Conservation (phyloP, 2,329 filamentous ascomycete genomes). For the Aureobasidium pullulans region DNA sequence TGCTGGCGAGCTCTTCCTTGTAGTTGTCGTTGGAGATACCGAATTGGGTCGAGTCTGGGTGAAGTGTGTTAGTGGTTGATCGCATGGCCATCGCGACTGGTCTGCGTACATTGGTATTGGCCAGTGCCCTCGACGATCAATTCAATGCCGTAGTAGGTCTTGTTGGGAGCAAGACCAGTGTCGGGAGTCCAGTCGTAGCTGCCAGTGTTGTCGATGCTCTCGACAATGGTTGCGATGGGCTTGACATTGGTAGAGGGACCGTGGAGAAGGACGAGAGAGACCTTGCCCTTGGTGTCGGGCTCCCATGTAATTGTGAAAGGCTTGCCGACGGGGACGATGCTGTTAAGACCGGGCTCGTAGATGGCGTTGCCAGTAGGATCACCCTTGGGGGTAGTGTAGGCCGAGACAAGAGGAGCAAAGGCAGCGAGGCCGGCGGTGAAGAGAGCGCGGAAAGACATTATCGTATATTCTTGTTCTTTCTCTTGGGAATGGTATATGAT, state of each 20-base stretch:
- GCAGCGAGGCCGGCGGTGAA: constrained; percentile 48
- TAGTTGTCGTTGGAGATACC: constrained; percentile 45
- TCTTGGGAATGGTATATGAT: background rate
- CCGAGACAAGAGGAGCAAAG: constrained; percentile 43
- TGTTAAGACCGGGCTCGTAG: constrained; percentile 41
- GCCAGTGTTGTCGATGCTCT: constrained; percentile 36
- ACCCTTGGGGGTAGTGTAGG: constrained; percentile 28
- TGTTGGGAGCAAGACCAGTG: constrained; percentile 38
- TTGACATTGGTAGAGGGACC: constrained; percentile 50
- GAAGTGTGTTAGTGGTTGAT: background rate
- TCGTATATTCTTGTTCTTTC: background rate
- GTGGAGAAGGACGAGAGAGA: constrained; percentile 54
- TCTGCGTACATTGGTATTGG: constrained; percentile 45
- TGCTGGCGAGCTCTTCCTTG: constrained; percentile 19
- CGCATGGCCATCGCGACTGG: background rate
- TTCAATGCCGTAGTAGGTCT: constrained; percentile 54
- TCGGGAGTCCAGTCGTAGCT: constrained; percentile 48
- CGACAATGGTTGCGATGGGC: constrained; percentile 44
- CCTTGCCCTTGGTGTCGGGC: constrained; percentile 39
- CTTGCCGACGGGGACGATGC: constrained; percentile 49
- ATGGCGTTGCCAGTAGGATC: constrained; percentile 48
- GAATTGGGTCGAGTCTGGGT: constrained; percentile 49
- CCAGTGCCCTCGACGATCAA: constrained; percentile 53
- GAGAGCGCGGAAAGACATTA: constrained; percentile 26
- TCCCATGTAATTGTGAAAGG: constrained; percentile 54